These are phyloP conservation scores for Sporothrix curviconia DNA, from an alignment of 2,329 filamentous ascomycete species.

Conservation along the genomic window DNA sequence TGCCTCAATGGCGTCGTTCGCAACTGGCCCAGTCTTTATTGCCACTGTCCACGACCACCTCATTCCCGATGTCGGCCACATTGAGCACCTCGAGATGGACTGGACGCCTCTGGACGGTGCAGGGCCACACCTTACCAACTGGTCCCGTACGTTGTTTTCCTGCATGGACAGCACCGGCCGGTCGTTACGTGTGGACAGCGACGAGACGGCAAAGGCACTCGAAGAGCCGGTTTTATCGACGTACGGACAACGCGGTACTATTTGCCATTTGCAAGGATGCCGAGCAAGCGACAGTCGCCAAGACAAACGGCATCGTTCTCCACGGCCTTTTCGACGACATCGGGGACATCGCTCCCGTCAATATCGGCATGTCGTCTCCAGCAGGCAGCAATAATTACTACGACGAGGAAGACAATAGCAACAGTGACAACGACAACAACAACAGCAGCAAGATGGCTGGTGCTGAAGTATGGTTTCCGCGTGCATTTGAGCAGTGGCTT, in stretches of 20 bases:
- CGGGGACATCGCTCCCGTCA: background rate
- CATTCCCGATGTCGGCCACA: conserved; percentile 63
- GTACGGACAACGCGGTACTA: conserved; percentile 63
- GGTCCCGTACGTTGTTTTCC: background rate
- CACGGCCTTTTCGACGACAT: background rate
- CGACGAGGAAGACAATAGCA: background rate
- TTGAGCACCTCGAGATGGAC: conserved; percentile 90
- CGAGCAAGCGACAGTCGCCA: background rate
- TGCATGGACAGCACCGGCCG: conserved; percentile 55
- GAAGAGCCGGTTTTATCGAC: conserved; percentile 70
- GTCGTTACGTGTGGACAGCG: conserved; percentile 53
- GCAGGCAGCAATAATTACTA: background rate
- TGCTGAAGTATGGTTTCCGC: conserved; percentile 76
- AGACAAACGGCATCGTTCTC: background rate
- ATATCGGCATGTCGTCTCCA: background rate
- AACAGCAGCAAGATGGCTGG: conserved; percentile 55
- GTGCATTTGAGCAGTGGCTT: conserved; percentile 66
- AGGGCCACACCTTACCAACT: conserved; percentile 1
- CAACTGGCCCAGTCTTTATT: conserved; percentile 71
- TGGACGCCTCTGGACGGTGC: conserved; percentile 61
- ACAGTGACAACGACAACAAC: conserved; percentile 51
- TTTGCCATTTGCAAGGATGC: conserved; percentile 61
- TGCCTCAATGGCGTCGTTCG: conserved; percentile 72
- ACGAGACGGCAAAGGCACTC: conserved; percentile 52
- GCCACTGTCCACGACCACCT: conserved; percentile 64